These are phyloP conservation scores for Helicostylum pulchrum DNA, from an alignment of 192 early-diverging fungal species.

Conservation along the genomic window DNA sequence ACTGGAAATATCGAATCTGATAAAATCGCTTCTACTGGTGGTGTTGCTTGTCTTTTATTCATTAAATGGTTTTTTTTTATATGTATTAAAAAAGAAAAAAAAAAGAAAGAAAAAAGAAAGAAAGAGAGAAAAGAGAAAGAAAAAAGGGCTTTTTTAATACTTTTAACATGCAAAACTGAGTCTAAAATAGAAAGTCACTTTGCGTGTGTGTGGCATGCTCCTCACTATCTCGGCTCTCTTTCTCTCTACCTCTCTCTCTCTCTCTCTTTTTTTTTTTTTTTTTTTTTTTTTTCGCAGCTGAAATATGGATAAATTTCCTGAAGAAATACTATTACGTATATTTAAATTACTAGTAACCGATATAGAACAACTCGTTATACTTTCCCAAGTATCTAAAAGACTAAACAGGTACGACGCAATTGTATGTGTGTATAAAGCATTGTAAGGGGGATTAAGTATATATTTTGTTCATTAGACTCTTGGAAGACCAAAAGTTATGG, in stretches of 20 bases:
- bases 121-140: no score
- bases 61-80: no score
- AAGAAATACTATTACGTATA: slow-evolving; percentile 23
- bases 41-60: no score
- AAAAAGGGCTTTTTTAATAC: no score
- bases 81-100: no score
- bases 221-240: background rate
- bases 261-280: background rate
- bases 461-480: slow-evolving; percentile 16
- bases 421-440: no score
- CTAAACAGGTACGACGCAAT: slow-evolving; percentile 10
- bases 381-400: slow-evolving; percentile 5
- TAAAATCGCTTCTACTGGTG: slow-evolving; percentile 30
- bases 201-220: no score
- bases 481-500: slow-evolving; percentile 28
- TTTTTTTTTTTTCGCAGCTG: slow-evolving; percentile 3
- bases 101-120: no score
- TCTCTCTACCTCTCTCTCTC: slow-evolving; percentile 2
- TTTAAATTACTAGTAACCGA: slow-evolving; percentile 2
- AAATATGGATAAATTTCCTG: slow-evolving; percentile 24
- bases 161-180: no score
- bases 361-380: slow-evolving; percentile 1
- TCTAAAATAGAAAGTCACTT: no score
- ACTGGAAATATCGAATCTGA: slow-evolving; percentile 35
- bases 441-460: background rate